Percentiles rank a stretch among this genome's conserved stretches.
These are phyloP conservation scores for Helianthus annuus DNA, from an alignment of 129 eudicot species.

Conservation along the genomic window HanXRQr2.0-SUNRISE NC_035449.2:32721325-32721824, in stretches of 20 bases:
- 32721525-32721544: background rate
- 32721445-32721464: background rate
- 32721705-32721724: too few relatives aligned
- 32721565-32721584: background rate
- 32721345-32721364: too few relatives aligned
- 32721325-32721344: too few relatives aligned
- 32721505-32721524: background rate
- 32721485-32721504: background rate
- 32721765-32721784: background rate
- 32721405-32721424: too few relatives aligned
- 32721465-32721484: background rate
- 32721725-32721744: background rate
- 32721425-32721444: too few relatives aligned
- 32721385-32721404: too few relatives aligned
- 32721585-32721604: slow-evolving; percentile 1
- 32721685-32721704: too few relatives aligned
- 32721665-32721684: background rate
- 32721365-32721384: too few relatives aligned
- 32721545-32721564: slow-evolving; percentile 3
- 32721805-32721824: background rate
- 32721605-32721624: slow-evolving; percentile 24
- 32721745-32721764: background rate
- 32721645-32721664: slow-evolving; percentile 11
- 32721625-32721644: slow-evolving; percentile 12
- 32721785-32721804: background rate